These are phyloP conservation scores for Yamagishiella unicocca DNA, from an alignment of 139 green algal species.

Conservation along the genomic window DNA sequence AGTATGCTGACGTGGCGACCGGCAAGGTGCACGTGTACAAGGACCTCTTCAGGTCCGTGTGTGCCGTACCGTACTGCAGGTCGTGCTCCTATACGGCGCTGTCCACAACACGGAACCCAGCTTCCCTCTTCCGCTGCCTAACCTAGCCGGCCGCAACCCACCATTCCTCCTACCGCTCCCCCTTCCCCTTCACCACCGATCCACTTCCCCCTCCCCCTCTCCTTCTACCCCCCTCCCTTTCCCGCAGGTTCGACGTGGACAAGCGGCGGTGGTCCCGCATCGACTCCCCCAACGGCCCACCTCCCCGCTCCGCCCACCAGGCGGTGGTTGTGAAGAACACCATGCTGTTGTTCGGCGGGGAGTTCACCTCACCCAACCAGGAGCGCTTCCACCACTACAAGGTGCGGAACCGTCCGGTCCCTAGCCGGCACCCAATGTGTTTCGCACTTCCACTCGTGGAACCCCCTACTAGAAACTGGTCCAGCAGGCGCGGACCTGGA, in stretches of 20 bases:
- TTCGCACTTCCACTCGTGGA: too few relatives aligned
- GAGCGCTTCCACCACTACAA: constrained; percentile 96
- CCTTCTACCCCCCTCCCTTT: not conserved
- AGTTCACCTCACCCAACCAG: constrained; percentile 93
- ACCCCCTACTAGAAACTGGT: too few relatives aligned
- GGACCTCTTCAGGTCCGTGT: constrained; percentile 83
- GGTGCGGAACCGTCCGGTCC: too few relatives aligned
- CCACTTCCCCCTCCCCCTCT: not conserved
- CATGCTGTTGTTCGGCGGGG: constrained; percentile 96
- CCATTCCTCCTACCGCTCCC: too few relatives aligned
- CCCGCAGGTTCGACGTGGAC: constrained; percentile 73
- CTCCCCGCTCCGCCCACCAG: constrained; percentile 88
- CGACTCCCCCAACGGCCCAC: constrained; percentile 79
- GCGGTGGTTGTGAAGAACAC: constrained; percentile 80
- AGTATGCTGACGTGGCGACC: constrained; percentile 82
- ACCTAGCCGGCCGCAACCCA: too few relatives aligned
- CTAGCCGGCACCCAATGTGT: too few relatives aligned
- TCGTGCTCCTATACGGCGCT: too few relatives aligned
- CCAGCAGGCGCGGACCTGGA: too few relatives aligned
- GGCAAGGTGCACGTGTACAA: constrained; percentile 90
- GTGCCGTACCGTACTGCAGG: not conserved
- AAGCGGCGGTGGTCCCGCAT: constrained; percentile 83
- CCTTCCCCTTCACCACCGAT: too few relatives aligned
- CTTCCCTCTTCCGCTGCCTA: too few relatives aligned
- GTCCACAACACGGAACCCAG: not conserved